Conservation (phyloP, 176 grass and related monocot species). For the Zea mays region Zm-B73-REFERENCE-NAM-5.0 NC_050099.1:12091001-12091500, state of each 20-base stretch:
- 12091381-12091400: constrained; percentile 83
- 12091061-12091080: not conserved
- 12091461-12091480: constrained; percentile 15
- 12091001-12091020: constrained; percentile 87
- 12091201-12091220: constrained; percentile 78
- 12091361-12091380: constrained; percentile 63
- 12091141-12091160: constrained; percentile 77
- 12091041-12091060: not conserved
- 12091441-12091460: not conserved
- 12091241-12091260: constrained; percentile 87
- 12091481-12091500: constrained; percentile 70
- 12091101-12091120: not conserved
- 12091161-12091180: constrained; percentile 81
- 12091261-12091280: constrained; percentile 79
- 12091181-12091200: constrained; percentile 26
- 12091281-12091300: not conserved
- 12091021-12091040: constrained; percentile 35
- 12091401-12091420: constrained; percentile 37
- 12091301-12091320: not conserved
- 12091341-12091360: constrained; percentile 54
- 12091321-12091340: constrained; percentile 7
- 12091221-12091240: constrained; percentile 91
- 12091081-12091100: not conserved
- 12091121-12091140: constrained; percentile 79
- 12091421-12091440: not conserved